These are phyloP conservation scores for Pseudoturritis turrita DNA, from an alignment of 345 rosid species.

Conservation along the genomic window DNA sequence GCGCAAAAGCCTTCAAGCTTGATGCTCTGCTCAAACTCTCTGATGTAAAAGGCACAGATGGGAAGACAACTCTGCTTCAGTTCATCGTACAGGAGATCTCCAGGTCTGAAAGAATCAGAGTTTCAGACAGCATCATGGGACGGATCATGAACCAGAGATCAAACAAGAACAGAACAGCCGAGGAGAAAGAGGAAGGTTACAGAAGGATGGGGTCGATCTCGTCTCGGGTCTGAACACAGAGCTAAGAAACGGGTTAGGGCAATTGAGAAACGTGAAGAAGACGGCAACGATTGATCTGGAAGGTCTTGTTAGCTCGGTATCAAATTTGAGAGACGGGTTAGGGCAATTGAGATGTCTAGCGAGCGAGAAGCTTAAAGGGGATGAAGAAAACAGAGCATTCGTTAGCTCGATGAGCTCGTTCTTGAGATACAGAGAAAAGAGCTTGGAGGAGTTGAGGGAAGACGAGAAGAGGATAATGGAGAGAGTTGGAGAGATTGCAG, in stretches of 20 bases:
- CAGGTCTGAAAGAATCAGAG: conserved; percentile 79
- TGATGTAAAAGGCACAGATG: conserved; percentile 91
- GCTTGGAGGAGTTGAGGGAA: conserved; percentile 55
- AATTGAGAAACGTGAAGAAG: conserved; percentile 79
- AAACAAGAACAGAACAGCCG: conserved; percentile 48
- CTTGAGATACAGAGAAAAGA: conserved; percentile 50
- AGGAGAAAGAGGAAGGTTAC: conserved; percentile 86
- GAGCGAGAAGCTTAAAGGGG: conserved; percentile 32
- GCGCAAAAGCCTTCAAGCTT: conserved; percentile 91
- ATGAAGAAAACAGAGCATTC: conserved; percentile 49
- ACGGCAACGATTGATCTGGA: conserved; percentile 87
- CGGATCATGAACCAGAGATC: conserved; percentile 35
- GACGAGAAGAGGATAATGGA: conserved; percentile 70
- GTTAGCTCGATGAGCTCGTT: conserved; percentile 58
- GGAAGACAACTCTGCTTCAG: conserved; percentile 82
- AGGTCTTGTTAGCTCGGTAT: conserved; percentile 80
- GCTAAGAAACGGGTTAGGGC: conserved; percentile 64
- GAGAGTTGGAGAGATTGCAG: conserved; percentile 71
- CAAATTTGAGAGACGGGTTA: conserved; percentile 65
- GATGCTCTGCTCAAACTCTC: conserved; percentile 91
- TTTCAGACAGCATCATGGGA: conserved; percentile 23
- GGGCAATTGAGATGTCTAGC: conserved; percentile 47
- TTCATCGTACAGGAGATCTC: conserved; percentile 91
- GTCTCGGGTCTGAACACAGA: conserved; percentile 72
- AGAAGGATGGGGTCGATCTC: conserved; percentile 88